phyloP scores from a whole-genome alignment of 2,329 filamentous ascomycete species.

The Ophiostoma pallidulum region DNA sequence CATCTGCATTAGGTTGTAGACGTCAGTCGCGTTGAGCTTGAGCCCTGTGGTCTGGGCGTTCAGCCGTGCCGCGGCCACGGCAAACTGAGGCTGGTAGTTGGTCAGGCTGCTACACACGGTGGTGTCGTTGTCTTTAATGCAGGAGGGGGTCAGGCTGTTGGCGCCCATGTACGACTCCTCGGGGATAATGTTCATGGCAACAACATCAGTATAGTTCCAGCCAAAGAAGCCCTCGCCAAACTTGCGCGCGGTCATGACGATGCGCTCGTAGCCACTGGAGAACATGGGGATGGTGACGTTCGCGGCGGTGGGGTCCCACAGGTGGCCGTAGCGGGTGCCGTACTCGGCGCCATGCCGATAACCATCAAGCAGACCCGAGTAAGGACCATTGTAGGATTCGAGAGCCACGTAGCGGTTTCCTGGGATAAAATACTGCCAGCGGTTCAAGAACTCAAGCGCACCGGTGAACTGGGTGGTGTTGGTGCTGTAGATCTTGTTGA shows the following conservation, averaged over 20 bases:
- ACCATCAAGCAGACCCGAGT: conserved; percentile 13
- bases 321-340: conserved; percentile 14
- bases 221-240: conserved; percentile 55
- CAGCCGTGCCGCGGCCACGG: conserved; percentile 6
- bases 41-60: conserved; percentile 7
- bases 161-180: conserved; percentile 13
- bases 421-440: conserved; percentile 12
- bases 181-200: conserved; percentile 40
- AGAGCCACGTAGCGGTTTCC: conserved; percentile 6
- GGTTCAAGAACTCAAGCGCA: conserved; percentile 12
- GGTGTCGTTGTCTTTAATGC: conserved; percentile 38
- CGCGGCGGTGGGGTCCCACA: conserved; percentile 11
- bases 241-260: conserved; percentile 51
- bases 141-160: conserved; percentile 49
- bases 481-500: conserved; percentile 9
- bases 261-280: conserved; percentile 45
- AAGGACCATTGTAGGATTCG: conserved; percentile 14
- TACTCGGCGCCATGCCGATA: conserved; percentile 15
- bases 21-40: conserved; percentile 8
- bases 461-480: conserved; percentile 1
- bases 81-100: conserved; percentile 11
- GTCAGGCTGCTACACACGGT: conserved; percentile 9
- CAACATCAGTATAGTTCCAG: conserved; percentile 43
- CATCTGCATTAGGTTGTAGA: conserved; percentile 15
- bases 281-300: conserved; percentile 14